Percentiles rank a stretch among this genome's conserved stretches.
Conservation (phyloP, 192 early-diverging fungal species). For the Dissophora globulifera region DNA sequence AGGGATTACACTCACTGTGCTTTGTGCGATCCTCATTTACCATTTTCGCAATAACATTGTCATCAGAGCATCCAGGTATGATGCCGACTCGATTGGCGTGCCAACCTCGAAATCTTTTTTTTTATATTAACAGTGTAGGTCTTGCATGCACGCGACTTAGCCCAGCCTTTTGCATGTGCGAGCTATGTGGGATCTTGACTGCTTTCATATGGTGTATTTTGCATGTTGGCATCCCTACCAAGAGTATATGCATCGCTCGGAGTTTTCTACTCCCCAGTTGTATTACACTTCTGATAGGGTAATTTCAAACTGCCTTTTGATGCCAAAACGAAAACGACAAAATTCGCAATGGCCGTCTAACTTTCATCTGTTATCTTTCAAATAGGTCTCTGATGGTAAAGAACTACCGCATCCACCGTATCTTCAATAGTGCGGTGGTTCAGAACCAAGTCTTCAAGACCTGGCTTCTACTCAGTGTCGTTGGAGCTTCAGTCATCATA, state of each 20-base stretch:
- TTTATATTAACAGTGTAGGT: too few species aligned
- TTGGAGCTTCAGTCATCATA: not conserved
- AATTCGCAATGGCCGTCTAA: too few species aligned
- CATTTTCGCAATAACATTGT: slow-evolving; percentile 40
- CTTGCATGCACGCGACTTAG: slow-evolving; percentile 21
- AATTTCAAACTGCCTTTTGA: too few species aligned
- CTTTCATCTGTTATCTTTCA: not conserved
- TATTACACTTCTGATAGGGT: slow-evolving; percentile 32
- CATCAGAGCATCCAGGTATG: slow-evolving; percentile 60
- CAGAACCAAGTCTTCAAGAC: slow-evolving; percentile 17
- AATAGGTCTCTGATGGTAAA: slow-evolving; percentile 58
- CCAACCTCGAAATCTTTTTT: not conserved
- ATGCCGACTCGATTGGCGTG: not conserved
- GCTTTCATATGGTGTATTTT: slow-evolving; percentile 40
- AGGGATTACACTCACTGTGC: slow-evolving; percentile 38
- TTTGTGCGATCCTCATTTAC: slow-evolving; percentile 34
- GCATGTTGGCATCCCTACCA: slow-evolving; percentile 50
- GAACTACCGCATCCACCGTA: slow-evolving; percentile 62
- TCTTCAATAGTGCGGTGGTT: slow-evolving; percentile 54
- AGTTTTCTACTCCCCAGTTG: slow-evolving; percentile 36
- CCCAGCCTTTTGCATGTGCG: slow-evolving; percentile 58
- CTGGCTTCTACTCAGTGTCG: not conserved
- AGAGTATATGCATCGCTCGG: slow-evolving; percentile 19
- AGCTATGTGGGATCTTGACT: slow-evolving; percentile 55
- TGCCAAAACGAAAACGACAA: too few species aligned